Base-by-base conservation (phyloP, 768 basidiomycete genomes). In the Lepiota brunneoincarnata region DNA sequence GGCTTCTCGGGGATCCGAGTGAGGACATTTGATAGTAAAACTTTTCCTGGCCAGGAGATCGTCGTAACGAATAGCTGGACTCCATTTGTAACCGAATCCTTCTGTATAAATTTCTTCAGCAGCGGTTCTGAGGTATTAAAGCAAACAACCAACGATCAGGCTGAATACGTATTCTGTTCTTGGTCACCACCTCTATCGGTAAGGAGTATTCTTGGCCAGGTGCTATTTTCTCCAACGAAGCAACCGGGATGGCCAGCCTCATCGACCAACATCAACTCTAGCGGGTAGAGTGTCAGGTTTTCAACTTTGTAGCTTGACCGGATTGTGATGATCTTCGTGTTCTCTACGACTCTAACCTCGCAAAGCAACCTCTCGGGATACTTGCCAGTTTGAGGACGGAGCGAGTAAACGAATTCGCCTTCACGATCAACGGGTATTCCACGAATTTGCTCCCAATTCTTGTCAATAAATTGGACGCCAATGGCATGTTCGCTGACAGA, bases 11-110 rank as follows among this genome's bases (percentile, higher is more conserved):
- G 84, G 74, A 60, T 93, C 85, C 26, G 81, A 77, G 63, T 95
- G 92, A 41, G 89, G 84, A 68, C 97, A 99, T 40, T 82, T 86
- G 51, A 98, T 79, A 1, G 91, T 88, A 40, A 95, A 84, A 39
- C 73, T 82, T 63, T 75, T 83, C 58, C 75, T 81, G 2, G 79
- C 69, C 20, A 94, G 72, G 1, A 99, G 74, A 59, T 97, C 94
- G 61, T 97, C 92, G 82, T 93, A 95, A 48, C 90, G 84, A 37
- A 95, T 81, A 2, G 93, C 82, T 40, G 81, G 71, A 42, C 90
- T 94, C 95, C 95, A 98, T 63, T 84, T 87, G 71, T 97, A 98
- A 17, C 94, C 94, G 64, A 98, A 98, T 14, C 97, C 97, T 69
- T 93, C 95, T 97, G 61, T 18, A 44, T 43, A 36, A 21, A 43